A percentile compares a stretch with the other conserved stretches of the same genome.
Conservation (phyloP, 768 basidiomycete species). For the Russula sp. region DNA sequence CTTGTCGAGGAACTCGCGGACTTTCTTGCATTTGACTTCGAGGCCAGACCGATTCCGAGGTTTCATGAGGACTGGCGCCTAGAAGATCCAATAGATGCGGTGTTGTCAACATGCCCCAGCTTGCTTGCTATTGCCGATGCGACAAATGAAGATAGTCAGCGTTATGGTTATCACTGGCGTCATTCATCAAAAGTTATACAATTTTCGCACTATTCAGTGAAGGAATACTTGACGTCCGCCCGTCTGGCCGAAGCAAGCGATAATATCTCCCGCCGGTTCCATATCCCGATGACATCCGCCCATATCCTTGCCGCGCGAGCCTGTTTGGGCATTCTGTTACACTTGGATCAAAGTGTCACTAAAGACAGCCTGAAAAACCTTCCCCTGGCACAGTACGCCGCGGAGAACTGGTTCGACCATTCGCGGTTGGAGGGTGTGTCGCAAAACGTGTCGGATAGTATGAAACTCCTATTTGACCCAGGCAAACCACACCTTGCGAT, state of each 20-base stretch:
- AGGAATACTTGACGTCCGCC: conserved; percentile 9
- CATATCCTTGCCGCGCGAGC: background rate
- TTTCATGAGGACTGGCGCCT: background rate
- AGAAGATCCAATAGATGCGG: conserved; percentile 1
- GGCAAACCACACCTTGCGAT: background rate
- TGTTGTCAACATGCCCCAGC: background rate
- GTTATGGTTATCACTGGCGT: too few relatives aligned
- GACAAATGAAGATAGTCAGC: background rate
- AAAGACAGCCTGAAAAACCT: background rate
- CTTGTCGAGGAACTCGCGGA: background rate
- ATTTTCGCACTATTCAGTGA: conserved; percentile 12
- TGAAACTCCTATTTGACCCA: background rate
- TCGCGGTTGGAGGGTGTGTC: background rate
- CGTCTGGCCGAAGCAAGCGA: conserved; percentile 1
- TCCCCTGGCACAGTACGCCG: conserved; percentile 5
- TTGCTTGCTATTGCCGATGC: background rate
- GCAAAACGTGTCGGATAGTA: background rate
- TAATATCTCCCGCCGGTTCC: background rate
- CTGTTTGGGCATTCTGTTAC: background rate
- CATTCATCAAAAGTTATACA: background rate
- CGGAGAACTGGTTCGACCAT: conserved; percentile 5
- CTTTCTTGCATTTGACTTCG: conserved; percentile 5
- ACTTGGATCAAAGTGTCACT: background rate
- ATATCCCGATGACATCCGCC: background rate
- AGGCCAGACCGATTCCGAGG: background rate